These are phyloP conservation scores for Hebeloma cylindrosporum DNA, from an alignment of 768 basidiomycete species.

Conservation along the genomic window DNA sequence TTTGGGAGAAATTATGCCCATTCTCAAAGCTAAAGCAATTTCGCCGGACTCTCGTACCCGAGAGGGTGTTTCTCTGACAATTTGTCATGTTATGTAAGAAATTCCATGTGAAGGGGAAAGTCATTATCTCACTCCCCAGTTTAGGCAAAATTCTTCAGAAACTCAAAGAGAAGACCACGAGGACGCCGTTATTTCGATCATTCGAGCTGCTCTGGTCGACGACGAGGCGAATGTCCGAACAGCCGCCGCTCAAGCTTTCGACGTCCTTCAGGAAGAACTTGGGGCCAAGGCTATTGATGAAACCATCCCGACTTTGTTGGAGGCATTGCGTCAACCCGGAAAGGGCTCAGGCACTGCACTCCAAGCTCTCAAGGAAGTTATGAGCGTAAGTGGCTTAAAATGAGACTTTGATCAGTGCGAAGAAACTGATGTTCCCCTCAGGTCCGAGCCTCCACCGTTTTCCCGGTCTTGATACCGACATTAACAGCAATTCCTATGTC, in stretches of 20 bases:
- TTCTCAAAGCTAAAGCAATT: slow-evolving; percentile 64
- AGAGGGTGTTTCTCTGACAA: slow-evolving; percentile 84
- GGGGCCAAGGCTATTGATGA: slow-evolving; percentile 93
- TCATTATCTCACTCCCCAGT: slow-evolving; percentile 11
- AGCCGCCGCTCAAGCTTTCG: slow-evolving; percentile 87
- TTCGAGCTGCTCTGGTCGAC: slow-evolving; percentile 85
- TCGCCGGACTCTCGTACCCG: slow-evolving; percentile 65
- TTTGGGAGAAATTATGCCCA: slow-evolving; percentile 77
- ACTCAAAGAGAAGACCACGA: slow-evolving; percentile 85
- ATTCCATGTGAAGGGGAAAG: background rate
- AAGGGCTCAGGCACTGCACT: slow-evolving; percentile 94
- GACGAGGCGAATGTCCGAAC: slow-evolving; percentile 81
- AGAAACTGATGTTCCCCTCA: slow-evolving; percentile 29
- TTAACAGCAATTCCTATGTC: slow-evolving; percentile 89
- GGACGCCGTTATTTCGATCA: slow-evolving; percentile 82
- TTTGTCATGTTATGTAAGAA: slow-evolving; percentile 85
- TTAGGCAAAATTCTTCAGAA: slow-evolving; percentile 81
- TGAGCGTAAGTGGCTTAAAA: slow-evolving; percentile 59
- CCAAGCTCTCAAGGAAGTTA: slow-evolving; percentile 90
- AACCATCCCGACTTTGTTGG: slow-evolving; percentile 92
- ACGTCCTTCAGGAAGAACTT: slow-evolving; percentile 88
- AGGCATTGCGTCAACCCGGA: slow-evolving; percentile 91
- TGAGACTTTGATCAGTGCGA: background rate
- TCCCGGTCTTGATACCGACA: slow-evolving; percentile 96
- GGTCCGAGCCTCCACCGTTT: slow-evolving; percentile 93